phyloP scores from a whole-genome alignment of 1,139 yeast species.

The Suhomyces atakaporum region DNA sequence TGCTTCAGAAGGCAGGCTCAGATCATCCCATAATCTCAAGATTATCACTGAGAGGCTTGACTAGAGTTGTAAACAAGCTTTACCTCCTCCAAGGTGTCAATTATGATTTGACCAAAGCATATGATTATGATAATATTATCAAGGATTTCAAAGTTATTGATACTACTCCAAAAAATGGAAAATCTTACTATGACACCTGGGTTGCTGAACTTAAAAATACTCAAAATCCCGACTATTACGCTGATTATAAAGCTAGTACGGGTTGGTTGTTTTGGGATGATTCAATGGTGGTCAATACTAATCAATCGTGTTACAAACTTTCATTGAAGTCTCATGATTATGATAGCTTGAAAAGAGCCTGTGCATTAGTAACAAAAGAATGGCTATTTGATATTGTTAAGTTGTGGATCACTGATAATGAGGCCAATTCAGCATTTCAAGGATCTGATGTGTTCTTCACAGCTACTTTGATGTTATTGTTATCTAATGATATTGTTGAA shows the following conservation, averaged over 20 bases:
- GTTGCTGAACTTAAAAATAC: constrained; percentile 54
- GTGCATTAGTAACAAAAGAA: constrained; percentile 47
- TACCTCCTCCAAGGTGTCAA: constrained; percentile 54
- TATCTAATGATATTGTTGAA: constrained; percentile 42
- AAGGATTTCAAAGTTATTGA: constrained; percentile 44
- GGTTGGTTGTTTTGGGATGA: constrained; percentile 88
- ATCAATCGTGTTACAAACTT: constrained; percentile 26
- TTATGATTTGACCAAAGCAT: constrained; percentile 51
- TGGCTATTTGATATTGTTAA: constrained; percentile 61
- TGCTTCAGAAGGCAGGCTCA: constrained; percentile 57
- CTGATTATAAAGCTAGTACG: constrained; percentile 55
- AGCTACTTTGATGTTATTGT: constrained; percentile 45
- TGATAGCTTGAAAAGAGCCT: constrained; percentile 45
- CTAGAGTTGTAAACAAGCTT: constrained; percentile 56
- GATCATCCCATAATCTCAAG: constrained; percentile 76
- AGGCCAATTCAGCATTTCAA: constrained; percentile 60
- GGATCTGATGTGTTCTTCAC: constrained; percentile 61
- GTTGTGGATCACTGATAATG: constrained; percentile 66
- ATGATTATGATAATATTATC: constrained; percentile 43
- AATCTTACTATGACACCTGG: constrained; percentile 48
- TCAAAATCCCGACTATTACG: constrained; percentile 50
- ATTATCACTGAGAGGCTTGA: constrained; percentile 62
- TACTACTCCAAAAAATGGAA: constrained; percentile 33
- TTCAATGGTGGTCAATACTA: constrained; percentile 48
- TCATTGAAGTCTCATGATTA: constrained; percentile 40